Evolutionary conservation across 2,329 filamentous ascomycete species (phyloP).

Genomic region (Trichoderma sp.): DNA sequence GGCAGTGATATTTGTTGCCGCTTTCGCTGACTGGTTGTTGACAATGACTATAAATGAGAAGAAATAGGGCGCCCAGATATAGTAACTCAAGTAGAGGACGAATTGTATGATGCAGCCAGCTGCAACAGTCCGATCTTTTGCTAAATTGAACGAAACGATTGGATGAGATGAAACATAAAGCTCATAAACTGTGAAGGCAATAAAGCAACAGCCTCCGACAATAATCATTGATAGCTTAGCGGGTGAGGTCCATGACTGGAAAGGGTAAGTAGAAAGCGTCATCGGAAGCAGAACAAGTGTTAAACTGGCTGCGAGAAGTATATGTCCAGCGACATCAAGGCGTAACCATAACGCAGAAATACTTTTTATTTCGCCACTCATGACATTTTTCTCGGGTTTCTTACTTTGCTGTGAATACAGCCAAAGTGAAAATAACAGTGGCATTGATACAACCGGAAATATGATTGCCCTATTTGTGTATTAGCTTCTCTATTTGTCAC

Average conservation of each 20-base stretch:
- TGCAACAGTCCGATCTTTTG: background rate
- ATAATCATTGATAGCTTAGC: background rate
- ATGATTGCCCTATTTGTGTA: background rate
- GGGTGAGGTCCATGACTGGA: background rate
- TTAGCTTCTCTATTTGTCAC: background rate
- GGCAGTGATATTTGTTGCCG: conserved; percentile 3
- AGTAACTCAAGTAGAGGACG: background rate
- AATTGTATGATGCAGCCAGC: background rate
- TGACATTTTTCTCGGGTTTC: background rate
- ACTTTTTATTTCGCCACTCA: background rate
- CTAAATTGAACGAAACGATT: background rate
- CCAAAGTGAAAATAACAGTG: background rate
- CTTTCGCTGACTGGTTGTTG: background rate
- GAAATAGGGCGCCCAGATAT: background rate
- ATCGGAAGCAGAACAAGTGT: background rate
- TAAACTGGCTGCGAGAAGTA: background rate
- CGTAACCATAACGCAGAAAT: background rate
- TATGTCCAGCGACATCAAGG: background rate
- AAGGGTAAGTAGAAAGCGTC: background rate
- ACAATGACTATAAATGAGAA: conserved; percentile 6
- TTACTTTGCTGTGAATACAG: background rate
- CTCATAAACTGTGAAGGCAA: background rate
- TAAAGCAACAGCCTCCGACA: background rate
- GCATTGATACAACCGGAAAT: background rate
- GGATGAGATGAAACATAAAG: background rate